Percentiles rank a stretch among this genome's conserved stretches.
These are phyloP conservation scores for Monilinia polystroma DNA, from an alignment of 2,329 filamentous ascomycete species.

Conservation along the genomic window DNA sequence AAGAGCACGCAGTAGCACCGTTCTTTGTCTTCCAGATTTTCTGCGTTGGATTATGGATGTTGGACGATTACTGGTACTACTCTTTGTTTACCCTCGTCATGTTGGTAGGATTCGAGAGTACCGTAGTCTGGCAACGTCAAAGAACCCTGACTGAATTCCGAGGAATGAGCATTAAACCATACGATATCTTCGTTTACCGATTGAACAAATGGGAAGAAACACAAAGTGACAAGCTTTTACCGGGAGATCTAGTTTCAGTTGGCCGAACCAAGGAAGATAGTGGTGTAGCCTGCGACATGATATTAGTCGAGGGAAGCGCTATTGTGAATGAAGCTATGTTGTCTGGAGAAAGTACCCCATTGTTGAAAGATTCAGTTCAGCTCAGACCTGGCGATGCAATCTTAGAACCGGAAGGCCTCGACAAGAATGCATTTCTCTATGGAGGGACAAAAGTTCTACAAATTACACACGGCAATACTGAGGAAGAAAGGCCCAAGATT, in stretches of 20 bases:
- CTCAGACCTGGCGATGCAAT: slow-evolving; percentile 77
- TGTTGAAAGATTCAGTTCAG: slow-evolving; percentile 94
- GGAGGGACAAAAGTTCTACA: slow-evolving; percentile 97
- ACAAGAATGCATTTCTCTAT: slow-evolving; percentile 96
- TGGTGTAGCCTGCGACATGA: slow-evolving; percentile 95
- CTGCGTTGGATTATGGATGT: slow-evolving; percentile 96
- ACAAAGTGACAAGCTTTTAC: slow-evolving; percentile 86
- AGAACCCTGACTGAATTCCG: slow-evolving; percentile 94
- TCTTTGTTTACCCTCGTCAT: slow-evolving; percentile 98
- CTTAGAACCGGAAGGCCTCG: slow-evolving; percentile 85
- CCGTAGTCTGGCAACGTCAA: slow-evolving; percentile 98
- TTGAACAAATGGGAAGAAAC: slow-evolving; percentile 85
- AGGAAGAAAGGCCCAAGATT: slow-evolving; percentile 69
- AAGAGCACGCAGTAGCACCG: slow-evolving; percentile 95
- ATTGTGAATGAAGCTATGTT: slow-evolving; percentile 99
- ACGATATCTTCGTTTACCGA: slow-evolving; percentile 88
- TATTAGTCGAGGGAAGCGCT: slow-evolving; percentile 88
- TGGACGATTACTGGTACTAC: slow-evolving; percentile 99
- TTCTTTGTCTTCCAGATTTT: slow-evolving; percentile 99
- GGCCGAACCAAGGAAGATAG: slow-evolving; percentile 94
- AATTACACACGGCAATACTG: slow-evolving; percentile 80
- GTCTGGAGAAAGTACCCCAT: slow-evolving; percentile 93
- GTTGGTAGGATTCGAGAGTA: slow-evolving; percentile 96
- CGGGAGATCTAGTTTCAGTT: slow-evolving; percentile 90
- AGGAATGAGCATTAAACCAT: slow-evolving; percentile 99